phyloP scores from a whole-genome alignment of 352 stramenopile genomes.

The Phytopythium kandeliae region DNA sequence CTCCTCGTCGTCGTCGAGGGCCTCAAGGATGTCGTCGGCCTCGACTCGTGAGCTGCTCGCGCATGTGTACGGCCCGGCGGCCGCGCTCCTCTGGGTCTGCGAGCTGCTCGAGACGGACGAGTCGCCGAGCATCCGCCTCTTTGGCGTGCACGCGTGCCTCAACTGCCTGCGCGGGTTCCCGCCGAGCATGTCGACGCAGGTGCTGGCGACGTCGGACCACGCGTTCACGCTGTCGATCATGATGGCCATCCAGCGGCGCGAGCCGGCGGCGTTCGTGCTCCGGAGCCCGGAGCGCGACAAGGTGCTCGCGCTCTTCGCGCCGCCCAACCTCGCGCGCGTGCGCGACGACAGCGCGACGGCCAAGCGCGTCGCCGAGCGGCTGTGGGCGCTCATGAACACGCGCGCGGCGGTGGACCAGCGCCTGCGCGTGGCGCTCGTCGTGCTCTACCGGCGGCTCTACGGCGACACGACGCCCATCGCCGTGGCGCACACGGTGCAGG shows the following conservation, averaged over 20 bases:
- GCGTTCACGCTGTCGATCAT: slow-evolving; percentile 73
- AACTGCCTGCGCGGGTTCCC: slow-evolving; percentile 81
- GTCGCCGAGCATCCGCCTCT: slow-evolving; percentile 67
- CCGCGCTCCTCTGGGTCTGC: slow-evolving; percentile 64
- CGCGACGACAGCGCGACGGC: slow-evolving; percentile 73
- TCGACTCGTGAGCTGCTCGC: slow-evolving; percentile 23
- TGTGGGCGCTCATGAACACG: slow-evolving; percentile 78
- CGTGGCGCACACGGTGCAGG: slow-evolving; percentile 75
- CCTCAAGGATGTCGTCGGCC: too few species aligned
- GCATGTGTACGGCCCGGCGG: slow-evolving; percentile 60
- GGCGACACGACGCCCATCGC: slow-evolving; percentile 76
- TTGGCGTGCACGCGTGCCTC: slow-evolving; percentile 71
- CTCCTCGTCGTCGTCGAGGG: too few species aligned
- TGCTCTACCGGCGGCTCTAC: slow-evolving; percentile 78
- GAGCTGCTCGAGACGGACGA: slow-evolving; percentile 57
- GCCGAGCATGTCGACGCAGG: slow-evolving; percentile 56
- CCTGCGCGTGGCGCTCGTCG: slow-evolving; percentile 66
- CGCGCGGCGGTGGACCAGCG: slow-evolving; percentile 55
- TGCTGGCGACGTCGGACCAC: slow-evolving; percentile 78
- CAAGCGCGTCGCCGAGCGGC: slow-evolving; percentile 50
- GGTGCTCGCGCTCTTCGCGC: slow-evolving; percentile 51
- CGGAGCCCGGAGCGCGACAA: slow-evolving; percentile 73
- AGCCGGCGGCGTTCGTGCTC: slow-evolving; percentile 66
- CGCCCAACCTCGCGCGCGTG: slow-evolving; percentile 53
- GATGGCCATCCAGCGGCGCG: slow-evolving; percentile 75